These are phyloP conservation scores for Lasiosphaeria hispida DNA, from an alignment of 495 filamentous ascomycete species.

Conservation along the genomic window DNA sequence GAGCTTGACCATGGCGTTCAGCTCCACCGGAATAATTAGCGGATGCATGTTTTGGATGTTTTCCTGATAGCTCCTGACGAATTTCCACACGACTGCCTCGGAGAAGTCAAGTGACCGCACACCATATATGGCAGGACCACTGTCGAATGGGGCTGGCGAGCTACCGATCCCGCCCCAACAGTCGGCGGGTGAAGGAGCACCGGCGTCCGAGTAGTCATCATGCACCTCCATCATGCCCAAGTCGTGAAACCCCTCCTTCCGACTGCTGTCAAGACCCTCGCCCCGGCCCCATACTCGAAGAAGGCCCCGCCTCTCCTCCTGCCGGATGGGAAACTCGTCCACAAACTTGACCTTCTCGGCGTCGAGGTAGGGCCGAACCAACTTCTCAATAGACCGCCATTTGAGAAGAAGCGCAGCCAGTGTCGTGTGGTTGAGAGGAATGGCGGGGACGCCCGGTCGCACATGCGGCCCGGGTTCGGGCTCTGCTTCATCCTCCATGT, in stretches of 20 bases:
- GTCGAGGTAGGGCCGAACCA: slow-evolving; percentile 48
- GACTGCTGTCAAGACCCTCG: slow-evolving; percentile 58
- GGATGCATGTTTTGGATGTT: slow-evolving; percentile 90
- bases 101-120: slow-evolving; percentile 61
- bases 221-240: slow-evolving; percentile 28
- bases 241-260: slow-evolving; percentile 31
- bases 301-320: slow-evolving; percentile 73
- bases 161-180: slow-evolving; percentile 52
- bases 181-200: slow-evolving; percentile 47
- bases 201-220: slow-evolving; percentile 46
- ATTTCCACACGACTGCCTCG: slow-evolving; percentile 55
- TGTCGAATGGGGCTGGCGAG: slow-evolving; percentile 35
- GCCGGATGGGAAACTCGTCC: slow-evolving; percentile 59
- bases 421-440: slow-evolving; percentile 77
- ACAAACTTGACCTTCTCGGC: slow-evolving; percentile 60
- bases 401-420: slow-evolving; percentile 74
- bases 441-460: slow-evolving; percentile 55
- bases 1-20: slow-evolving; percentile 48
- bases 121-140: slow-evolving; percentile 47
- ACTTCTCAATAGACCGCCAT: slow-evolving; percentile 61
- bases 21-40: slow-evolving; percentile 59
- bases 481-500: slow-evolving; percentile 46
- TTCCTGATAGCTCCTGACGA: slow-evolving; percentile 68
- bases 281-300: slow-evolving; percentile 77
- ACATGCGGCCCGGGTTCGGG: slow-evolving; percentile 45